phyloP scores from a whole-genome alignment of 2,329 filamentous ascomycete genomes.

The Cyphellophora europaea region DNA sequence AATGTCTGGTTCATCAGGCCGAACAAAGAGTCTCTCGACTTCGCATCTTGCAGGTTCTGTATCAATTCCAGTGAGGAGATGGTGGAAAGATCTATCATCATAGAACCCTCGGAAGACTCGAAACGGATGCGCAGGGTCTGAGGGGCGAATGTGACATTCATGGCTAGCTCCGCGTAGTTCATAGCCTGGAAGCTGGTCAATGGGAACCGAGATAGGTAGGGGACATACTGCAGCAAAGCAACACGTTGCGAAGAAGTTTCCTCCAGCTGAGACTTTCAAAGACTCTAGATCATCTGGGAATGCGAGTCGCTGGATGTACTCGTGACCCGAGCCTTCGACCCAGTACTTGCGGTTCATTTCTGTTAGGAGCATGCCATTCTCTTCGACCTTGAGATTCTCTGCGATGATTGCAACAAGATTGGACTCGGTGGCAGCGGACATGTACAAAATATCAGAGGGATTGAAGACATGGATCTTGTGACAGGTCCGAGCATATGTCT shows the following conservation, averaged over 20 bases:
- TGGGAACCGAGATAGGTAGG: not conserved
- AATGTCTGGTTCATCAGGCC: slow-evolving; percentile 75
- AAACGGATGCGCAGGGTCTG: slow-evolving; percentile 81
- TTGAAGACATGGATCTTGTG: slow-evolving; percentile 77
- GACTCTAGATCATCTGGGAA: slow-evolving; percentile 72
- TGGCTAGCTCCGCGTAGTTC: slow-evolving; percentile 66
- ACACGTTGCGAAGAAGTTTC: slow-evolving; percentile 80
- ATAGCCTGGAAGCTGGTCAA: slow-evolving; percentile 48
- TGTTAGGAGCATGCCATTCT: slow-evolving; percentile 41
- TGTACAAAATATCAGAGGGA: slow-evolving; percentile 71
- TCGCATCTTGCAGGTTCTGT: slow-evolving; percentile 69
- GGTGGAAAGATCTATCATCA: slow-evolving; percentile 91
- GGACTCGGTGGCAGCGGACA: slow-evolving; percentile 63
- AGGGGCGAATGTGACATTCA: slow-evolving; percentile 59
- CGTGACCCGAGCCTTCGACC: slow-evolving; percentile 68
- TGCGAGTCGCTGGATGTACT: slow-evolving; percentile 70
- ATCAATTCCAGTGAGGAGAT: slow-evolving; percentile 82
- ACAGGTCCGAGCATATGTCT: slow-evolving; percentile 80
- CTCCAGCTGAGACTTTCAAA: slow-evolving; percentile 66
- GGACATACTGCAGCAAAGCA: slow-evolving; percentile 73
- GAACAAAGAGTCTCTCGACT: slow-evolving; percentile 74
- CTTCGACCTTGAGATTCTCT: slow-evolving; percentile 50
- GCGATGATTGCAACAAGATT: slow-evolving; percentile 66
- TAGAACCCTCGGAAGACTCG: slow-evolving; percentile 78
- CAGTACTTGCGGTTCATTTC: slow-evolving; percentile 69